phyloP scores from a whole-genome alignment of 805 yeast genomes.

The Allodekkera sacchari region DNA sequence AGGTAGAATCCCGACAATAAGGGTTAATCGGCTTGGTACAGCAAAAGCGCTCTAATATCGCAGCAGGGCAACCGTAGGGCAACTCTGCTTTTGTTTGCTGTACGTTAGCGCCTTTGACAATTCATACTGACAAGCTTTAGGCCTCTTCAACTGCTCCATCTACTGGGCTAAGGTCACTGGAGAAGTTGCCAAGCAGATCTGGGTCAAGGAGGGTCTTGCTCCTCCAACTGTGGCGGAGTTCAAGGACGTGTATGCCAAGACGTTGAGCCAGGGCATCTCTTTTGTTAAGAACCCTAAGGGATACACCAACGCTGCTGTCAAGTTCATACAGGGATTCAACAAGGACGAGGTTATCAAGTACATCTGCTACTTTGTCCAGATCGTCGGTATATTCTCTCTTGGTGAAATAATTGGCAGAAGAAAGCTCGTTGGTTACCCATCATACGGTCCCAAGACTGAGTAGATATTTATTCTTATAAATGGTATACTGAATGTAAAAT shows the following conservation, averaged over 20 bases:
- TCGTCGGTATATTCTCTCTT: constrained; percentile 82
- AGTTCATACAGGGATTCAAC: constrained; percentile 31
- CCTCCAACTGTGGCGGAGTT: constrained; percentile 80
- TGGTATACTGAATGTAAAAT: background rate
- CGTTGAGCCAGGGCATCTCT: constrained; percentile 37
- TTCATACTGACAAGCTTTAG: constrained; percentile 7
- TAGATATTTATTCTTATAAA: constrained; percentile 3
- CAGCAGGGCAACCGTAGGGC: background rate
- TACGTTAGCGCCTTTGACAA: background rate
- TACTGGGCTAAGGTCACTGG: constrained; percentile 68
- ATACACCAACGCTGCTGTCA: constrained; percentile 36
- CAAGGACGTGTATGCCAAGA: constrained; percentile 58
- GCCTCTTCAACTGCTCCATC: constrained; percentile 43
- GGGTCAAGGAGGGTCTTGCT: constrained; percentile 85
- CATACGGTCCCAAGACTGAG: constrained; percentile 38
- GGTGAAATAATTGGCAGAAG: constrained; percentile 98
- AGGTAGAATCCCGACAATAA: background rate
- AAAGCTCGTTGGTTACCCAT: constrained; percentile 81
- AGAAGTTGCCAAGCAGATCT: constrained; percentile 62
- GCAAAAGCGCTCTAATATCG: background rate
- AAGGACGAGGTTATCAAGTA: constrained; percentile 55
- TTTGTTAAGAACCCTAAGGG: constrained; percentile 54
- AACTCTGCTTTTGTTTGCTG: background rate
- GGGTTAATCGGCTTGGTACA: background rate
- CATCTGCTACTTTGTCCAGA: constrained; percentile 72